phyloP scores from a whole-genome alignment of 2,329 filamentous ascomycete genomes.

The Myotisia sp. region DNA sequence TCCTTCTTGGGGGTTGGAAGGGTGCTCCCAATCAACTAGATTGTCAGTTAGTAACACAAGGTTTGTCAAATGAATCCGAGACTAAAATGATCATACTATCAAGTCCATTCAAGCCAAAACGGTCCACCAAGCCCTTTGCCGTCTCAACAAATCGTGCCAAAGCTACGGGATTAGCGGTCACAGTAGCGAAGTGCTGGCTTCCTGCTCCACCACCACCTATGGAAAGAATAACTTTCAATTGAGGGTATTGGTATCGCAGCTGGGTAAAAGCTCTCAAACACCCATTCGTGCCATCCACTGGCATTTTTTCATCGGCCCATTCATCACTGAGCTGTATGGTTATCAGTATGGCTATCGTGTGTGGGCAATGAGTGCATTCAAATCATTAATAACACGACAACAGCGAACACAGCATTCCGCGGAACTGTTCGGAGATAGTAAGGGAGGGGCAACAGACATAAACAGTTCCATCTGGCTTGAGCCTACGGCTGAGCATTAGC shows the following conservation, averaged over 20 bases:
- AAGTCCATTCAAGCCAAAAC: conserved; percentile 58
- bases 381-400: conserved; percentile 4
- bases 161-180: conserved; percentile 46
- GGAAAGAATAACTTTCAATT: conserved; percentile 62
- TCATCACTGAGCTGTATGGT: conserved; percentile 56
- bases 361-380: conserved; percentile 7
- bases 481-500: conserved; percentile 29
- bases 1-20: conserved; percentile 50
- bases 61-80: not conserved
- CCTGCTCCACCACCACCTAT: conserved; percentile 55
- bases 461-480: conserved; percentile 57
- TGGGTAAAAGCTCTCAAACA: conserved; percentile 60
- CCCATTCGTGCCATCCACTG: conserved; percentile 56
- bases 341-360: conserved; percentile 10
- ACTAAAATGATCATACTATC: conserved; percentile 45
- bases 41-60: not conserved
- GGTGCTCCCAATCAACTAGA: conserved; percentile 69
- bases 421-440: no score
- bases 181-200: conserved; percentile 51
- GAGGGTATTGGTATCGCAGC: conserved; percentile 55
- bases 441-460: conserved; percentile 46
- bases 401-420: conserved; percentile 15
- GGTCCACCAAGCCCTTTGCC: conserved; percentile 51
- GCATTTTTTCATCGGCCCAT: conserved; percentile 58
- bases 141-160: conserved; percentile 58